Conservation (phyloP, 352 stramenopile species). For the Pythium aristosporum region DNA sequence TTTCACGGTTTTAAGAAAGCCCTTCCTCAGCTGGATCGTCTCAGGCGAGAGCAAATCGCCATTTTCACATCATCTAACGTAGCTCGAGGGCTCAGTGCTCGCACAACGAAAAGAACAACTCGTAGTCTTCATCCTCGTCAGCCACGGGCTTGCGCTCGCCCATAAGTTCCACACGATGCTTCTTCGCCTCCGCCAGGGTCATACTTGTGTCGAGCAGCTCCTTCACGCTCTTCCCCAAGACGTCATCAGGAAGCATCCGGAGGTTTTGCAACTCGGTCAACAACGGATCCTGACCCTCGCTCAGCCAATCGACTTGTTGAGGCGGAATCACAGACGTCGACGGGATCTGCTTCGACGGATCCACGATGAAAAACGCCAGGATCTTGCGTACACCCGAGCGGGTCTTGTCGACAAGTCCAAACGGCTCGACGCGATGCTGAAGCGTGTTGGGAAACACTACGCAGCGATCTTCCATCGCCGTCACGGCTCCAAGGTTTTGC, state of each 20-base stretch:
- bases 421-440: not conserved
- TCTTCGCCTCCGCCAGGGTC: slow-evolving; percentile 27
- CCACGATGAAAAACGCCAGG: slow-evolving; percentile 39
- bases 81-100: slow-evolving; percentile 30
- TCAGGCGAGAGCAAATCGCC: no score
- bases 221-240: slow-evolving; percentile 12
- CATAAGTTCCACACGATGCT: slow-evolving; percentile 28
- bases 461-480: slow-evolving; percentile 19
- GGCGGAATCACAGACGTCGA: slow-evolving; percentile 33
- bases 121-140: slow-evolving; percentile 19
- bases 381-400: slow-evolving; percentile 35
- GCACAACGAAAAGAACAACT: slow-evolving; percentile 25
- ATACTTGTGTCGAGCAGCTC: slow-evolving; percentile 18
- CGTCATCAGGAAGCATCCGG: slow-evolving; percentile 12
- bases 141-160: slow-evolving; percentile 15
- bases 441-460: slow-evolving; percentile 14
- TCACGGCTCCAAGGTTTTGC: slow-evolving; percentile 22
- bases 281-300: not conserved
- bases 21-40: no score
- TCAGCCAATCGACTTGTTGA: slow-evolving; percentile 32
- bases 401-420: not conserved
- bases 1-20: no score
- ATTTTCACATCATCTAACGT: slow-evolving; percentile 27
- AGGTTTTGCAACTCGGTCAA: slow-evolving; percentile 1
- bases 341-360: slow-evolving; percentile 30